phyloP scores from a whole-genome alignment of 371 early-diverging fungal genomes.

The Mortierella sp. region DNA sequence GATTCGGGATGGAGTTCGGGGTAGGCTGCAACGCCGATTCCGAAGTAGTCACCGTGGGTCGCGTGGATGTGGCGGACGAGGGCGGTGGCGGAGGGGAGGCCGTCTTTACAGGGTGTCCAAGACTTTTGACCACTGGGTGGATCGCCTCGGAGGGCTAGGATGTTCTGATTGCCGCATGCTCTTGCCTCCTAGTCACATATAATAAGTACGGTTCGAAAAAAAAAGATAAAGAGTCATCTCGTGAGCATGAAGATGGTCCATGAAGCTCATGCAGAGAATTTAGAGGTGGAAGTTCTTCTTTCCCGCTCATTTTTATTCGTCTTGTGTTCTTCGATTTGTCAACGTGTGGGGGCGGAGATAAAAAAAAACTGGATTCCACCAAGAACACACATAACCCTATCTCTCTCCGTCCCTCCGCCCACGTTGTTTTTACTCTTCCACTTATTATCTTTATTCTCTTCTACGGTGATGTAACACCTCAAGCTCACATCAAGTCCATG shows the following conservation, averaged over 20 bases:
- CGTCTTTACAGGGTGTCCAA: slow-evolving; percentile 72
- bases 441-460: neutral
- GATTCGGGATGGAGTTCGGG: slow-evolving; percentile 93
- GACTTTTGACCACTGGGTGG: slow-evolving; percentile 87
- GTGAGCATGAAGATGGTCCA: neutral
- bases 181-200: slow-evolving; percentile 78
- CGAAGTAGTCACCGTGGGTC: slow-evolving; percentile 95
- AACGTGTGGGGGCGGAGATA: neutral
- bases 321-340: neutral
- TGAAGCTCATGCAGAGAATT: neutral
- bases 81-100: slow-evolving; percentile 87
- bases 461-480: neutral
- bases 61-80: slow-evolving; percentile 90
- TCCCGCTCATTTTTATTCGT: neutral
- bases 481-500: neutral
- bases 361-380: neutral
- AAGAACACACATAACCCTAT: neutral
- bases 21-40: slow-evolving; percentile 95
- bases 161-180: slow-evolving; percentile 94
- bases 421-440: neutral
- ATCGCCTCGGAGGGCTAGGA: slow-evolving; percentile 96
- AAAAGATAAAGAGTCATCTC: neutral
- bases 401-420: neutral
- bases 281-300: neutral
- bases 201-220: neutral